A percentile compares a stretch with the other conserved stretches of the same genome.
Conservation (phyloP, 1,284 basidiomycete genomes). For the Lignosus rhinocerotis region DNA sequence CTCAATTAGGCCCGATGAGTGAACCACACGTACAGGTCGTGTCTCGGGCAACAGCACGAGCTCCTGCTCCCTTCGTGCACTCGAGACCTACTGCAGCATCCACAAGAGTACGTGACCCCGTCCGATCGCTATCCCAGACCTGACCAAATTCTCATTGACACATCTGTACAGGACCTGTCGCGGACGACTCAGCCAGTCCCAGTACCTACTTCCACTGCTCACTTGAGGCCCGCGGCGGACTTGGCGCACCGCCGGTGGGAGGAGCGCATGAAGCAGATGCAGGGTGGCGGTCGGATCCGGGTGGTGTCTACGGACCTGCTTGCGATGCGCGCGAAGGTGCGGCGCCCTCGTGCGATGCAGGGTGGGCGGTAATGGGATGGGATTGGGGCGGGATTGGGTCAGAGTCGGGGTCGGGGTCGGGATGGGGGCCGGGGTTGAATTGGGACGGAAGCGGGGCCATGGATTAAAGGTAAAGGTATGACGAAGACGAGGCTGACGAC, state of each 20-base stretch:
- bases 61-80: no score
- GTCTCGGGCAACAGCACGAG: no score
- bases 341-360: neutral
- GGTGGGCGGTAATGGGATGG: neutral
- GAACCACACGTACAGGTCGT: no score
- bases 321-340: neutral
- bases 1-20: no score
- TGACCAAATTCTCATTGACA: neutral
- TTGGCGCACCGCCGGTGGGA: neutral
- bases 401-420: no score
- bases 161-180: neutral
- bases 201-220: neutral
- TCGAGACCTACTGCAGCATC: no score
- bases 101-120: no score
- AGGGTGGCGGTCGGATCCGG: neutral
- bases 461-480: no score
- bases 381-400: no score
- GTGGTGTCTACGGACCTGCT: neutral
- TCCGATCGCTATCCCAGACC: neutral
- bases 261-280: conserved; percentile 1
- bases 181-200: neutral
- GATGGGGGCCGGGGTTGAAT: no score
- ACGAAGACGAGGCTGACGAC: no score
- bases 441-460: no score
- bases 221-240: neutral